Evolutionary conservation across 2,329 filamentous ascomycete genomes (phyloP), one percentile per base, ranked within the genome.

Genomic region (Exophiala aquamarina): DNA sequence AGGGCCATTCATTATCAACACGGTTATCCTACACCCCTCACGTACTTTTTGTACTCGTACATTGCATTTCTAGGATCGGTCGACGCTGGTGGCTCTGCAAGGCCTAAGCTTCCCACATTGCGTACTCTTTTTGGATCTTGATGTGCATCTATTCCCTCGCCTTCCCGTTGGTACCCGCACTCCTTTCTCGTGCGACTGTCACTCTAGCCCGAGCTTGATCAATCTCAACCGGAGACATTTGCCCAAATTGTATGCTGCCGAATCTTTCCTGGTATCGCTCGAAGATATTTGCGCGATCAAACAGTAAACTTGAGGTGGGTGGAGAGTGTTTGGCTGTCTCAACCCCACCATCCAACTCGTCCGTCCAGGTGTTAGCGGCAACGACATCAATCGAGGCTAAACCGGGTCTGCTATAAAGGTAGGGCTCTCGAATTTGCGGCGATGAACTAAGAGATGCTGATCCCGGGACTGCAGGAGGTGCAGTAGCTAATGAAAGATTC

Each of bases 401-500:
- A n/a, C 50, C 46, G 6, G 39, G 46, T 41, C 47, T 44, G 43
- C 41, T 50, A 21, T 47, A 50, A 9, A 53, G 28, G 29, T 50
- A 53, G 13, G 47, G 44, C 36, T 50, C 31, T n/a, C 46, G 38
- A 14, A 47, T 50, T 19, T 53, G 50, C 10, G 47, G 47, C n/a
- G 50, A 49, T 13, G 46, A 41, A 29, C 50, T 34, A 2, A 46
- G 33, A 10, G 50, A 49, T 13, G 47, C 44, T 4, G 43, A 49
- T 11, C 42, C 43, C 6, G 43, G 46, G 9, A 50, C 38, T 14
- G 46, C 46, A 23, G 52, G 42, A 26, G 58, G 56, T 14, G 60
- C 59, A 3, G 59, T 59, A 20, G 54, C 50, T 19, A 58, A 46
- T 11, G 61, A 63, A 18, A 52, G 47, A 14, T 52, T 41, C 9